Evolutionary conservation across 768 basidiomycete species (phyloP).

Genomic region (Ramaria rubella): DNA sequence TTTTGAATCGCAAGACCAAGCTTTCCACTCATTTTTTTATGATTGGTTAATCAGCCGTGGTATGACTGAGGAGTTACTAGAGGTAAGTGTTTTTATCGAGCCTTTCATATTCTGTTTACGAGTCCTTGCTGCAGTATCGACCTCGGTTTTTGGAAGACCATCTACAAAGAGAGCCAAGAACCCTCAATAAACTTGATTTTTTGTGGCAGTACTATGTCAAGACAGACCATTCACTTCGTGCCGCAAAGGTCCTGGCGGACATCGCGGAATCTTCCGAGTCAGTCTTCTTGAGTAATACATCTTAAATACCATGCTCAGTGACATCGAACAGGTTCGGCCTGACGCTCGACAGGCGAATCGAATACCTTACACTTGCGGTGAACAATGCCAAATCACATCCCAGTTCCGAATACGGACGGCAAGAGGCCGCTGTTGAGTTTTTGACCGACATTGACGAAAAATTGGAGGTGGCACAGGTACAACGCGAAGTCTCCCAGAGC

Average conservation of each 20-base stretch:
- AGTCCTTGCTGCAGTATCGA: slow-evolving; percentile 51
- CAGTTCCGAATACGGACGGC: slow-evolving; percentile 63
- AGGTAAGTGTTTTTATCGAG: slow-evolving; percentile 45
- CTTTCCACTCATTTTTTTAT: slow-evolving; percentile 92
- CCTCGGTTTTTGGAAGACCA: slow-evolving; percentile 86
- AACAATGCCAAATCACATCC: slow-evolving; percentile 96
- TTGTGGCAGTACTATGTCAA: slow-evolving; percentile 98
- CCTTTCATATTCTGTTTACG: not conserved
- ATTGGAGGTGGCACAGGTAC: slow-evolving; percentile 93
- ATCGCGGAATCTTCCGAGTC: slow-evolving; percentile 83
- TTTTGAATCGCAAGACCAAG: slow-evolving; percentile 77
- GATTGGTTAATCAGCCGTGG: slow-evolving; percentile 84
- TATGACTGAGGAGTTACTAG: slow-evolving; percentile 81
- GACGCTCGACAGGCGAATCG: slow-evolving; percentile 66
- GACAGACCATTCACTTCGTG: slow-evolving; percentile 77
- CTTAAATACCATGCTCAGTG: not conserved
- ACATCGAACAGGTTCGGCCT: slow-evolving; percentile 50
- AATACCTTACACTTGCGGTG: slow-evolving; percentile 90
- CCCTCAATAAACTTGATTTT: slow-evolving; percentile 77
- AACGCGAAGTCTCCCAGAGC: slow-evolving; percentile 79
- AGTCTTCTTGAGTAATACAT: slow-evolving; percentile 23
- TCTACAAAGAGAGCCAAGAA: slow-evolving; percentile 71
- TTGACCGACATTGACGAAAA: slow-evolving; percentile 94
- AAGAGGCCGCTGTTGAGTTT: slow-evolving; percentile 91
- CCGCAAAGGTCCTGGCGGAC: slow-evolving; percentile 76